Conservation (phyloP, 495 filamentous ascomycete genomes). For the Aspergillus olivimuriae region DNA sequence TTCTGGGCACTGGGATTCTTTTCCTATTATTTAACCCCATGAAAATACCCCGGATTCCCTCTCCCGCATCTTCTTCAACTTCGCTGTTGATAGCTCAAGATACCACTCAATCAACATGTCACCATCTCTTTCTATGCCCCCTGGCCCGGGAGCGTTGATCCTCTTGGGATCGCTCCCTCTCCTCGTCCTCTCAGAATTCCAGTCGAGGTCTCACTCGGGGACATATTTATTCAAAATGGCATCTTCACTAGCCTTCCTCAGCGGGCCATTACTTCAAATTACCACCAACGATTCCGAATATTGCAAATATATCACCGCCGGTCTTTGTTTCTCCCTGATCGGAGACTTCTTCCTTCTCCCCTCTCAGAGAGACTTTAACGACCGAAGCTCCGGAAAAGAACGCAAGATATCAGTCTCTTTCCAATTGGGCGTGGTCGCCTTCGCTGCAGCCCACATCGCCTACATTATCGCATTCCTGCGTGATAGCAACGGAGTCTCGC, state of each 20-base stretch:
- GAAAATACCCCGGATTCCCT: no score
- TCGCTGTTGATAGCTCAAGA: no score
- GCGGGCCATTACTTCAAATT: constrained; percentile 12
- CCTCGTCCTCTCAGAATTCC: constrained; percentile 13
- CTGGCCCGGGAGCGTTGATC: constrained; percentile 4
- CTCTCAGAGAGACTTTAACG: constrained; percentile 12
- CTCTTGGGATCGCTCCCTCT: constrained; percentile 11
- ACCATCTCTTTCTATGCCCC: neutral
- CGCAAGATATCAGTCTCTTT: constrained; percentile 15
- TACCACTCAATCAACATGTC: no score
- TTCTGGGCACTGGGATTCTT: no score
- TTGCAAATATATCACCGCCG: neutral
- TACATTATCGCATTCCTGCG: constrained; percentile 16
- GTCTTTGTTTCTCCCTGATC: constrained; percentile 7
- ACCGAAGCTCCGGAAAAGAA: neutral
- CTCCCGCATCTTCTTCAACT: no score
- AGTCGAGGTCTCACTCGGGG: constrained; percentile 11
- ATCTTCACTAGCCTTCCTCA: constrained; percentile 16
- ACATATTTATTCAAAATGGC: constrained; percentile 20
- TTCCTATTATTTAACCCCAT: no score
- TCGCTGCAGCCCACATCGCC: constrained; percentile 18
- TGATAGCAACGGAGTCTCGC: no score
- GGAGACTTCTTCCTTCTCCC: constrained; percentile 16
- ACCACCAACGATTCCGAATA: constrained; percentile 8
- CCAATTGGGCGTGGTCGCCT: constrained; percentile 18